These are phyloP conservation scores for Apiospora marii DNA, from an alignment of 2,329 filamentous ascomycete genomes.

Conservation along the genomic window DNA sequence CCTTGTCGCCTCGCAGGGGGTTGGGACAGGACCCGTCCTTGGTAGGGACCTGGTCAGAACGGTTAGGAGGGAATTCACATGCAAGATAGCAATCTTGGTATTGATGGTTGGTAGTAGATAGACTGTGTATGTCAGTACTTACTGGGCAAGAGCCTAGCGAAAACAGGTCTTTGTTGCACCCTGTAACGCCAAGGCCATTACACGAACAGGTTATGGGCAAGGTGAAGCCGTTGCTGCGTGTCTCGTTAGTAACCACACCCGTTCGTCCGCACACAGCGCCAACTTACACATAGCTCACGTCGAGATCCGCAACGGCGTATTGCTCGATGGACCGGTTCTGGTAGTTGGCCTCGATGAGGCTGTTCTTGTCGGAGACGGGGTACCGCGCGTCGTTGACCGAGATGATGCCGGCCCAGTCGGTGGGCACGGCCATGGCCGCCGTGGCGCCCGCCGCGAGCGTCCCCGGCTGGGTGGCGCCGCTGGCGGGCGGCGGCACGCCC, in stretches of 20 bases:
- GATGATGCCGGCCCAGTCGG: constrained; percentile 4
- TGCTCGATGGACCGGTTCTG: not conserved
- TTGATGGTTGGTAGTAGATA: no score
- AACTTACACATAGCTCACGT: constrained; percentile 20
- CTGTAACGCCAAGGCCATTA: not conserved
- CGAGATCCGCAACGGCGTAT: constrained; percentile 2
- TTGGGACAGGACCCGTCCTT: not conserved
- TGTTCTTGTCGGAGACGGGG: not conserved
- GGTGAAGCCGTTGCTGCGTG: not conserved
- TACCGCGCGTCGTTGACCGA: constrained; percentile 6
- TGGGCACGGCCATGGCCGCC: constrained; percentile 13
- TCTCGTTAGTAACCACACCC: not conserved
- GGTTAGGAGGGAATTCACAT: no score
- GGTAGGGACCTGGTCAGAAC: not conserved
- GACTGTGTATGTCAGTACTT: no score
- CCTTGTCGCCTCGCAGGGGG: not conserved
- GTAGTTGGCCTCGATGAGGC: constrained; percentile 18
- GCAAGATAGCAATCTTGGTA: not conserved
- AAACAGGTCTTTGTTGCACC: constrained; percentile 19
- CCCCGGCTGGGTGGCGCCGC: not conserved
- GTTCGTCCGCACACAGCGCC: no score
- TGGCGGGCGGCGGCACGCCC: not conserved
- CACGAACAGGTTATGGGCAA: not conserved
- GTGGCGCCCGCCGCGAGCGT: constrained; percentile 6
- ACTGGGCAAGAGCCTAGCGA: not conserved